Evolutionary conservation across 2,329 filamentous ascomycete species (phyloP), one percentile per base, ranked within the genome.

Genomic region (Orbilia brochopaga): DNA sequence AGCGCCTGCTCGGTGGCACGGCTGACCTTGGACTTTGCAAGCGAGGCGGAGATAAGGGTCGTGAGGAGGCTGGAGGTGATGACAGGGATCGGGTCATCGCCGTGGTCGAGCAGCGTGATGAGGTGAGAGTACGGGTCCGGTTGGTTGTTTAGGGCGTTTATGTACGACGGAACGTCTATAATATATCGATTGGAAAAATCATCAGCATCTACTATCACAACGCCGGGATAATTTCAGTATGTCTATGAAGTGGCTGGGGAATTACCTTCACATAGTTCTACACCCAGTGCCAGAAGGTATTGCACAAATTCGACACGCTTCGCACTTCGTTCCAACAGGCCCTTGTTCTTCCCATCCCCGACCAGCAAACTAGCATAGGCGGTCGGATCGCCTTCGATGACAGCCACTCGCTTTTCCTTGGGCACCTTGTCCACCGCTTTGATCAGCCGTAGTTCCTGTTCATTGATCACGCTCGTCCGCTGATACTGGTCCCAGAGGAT

Each of bases 401-500:
- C 89, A 78, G 93, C 87, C 79, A 88, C 89, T 78, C 92, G 87
- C 81, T 92, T 90, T 76, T 97, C 94, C 80, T 91, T 94, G 80
- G 92, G 90, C 75, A 94, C 90, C 82, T 97, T 97, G 81, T 97
- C 94, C 77, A 97, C 91, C 73, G 92, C 91, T 81, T 92, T 92
- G 82, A 99, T 96, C 85, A 92, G 93, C 83, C 90, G 90, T 77
- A 97, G 86, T 81, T 99, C 93, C 76, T 90, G 88, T 76, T 97
- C 93, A 67, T 90, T 96, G 81, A 99, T 90, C 78, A 91, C 94
- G 80, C 92, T 91, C 77, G 91, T 91, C 80, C 94, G 87, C 76
- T 96, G 91, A 77, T 93, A 92, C 77, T 93, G 93, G 81, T 97
- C 93, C 94, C 94, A 99, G 67, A 93, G 92, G 81, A 99, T 96